Conservation (phyloP, 768 basidiomycete species). For the Panellus pusillus region DNA sequence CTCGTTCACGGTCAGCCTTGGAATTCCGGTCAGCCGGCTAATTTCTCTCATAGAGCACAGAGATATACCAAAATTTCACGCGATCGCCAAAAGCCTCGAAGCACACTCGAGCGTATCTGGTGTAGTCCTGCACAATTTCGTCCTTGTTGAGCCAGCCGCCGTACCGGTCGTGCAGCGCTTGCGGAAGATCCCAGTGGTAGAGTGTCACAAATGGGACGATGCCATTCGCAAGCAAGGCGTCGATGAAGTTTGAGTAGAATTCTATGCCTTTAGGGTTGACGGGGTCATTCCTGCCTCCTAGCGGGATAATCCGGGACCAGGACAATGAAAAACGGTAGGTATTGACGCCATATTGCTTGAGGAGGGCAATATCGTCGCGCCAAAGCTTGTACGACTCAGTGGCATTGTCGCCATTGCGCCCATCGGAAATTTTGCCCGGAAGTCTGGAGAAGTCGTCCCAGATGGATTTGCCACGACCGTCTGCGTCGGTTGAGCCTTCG, state of each 20-base stretch:
- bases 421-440: conserved; percentile 71
- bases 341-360: conserved; percentile 65
- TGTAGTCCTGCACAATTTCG: conserved; percentile 67
- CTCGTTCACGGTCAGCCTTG: conserved; percentile 74
- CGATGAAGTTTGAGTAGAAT: conserved; percentile 70
- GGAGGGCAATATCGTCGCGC: conserved; percentile 64
- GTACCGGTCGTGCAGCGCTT: conserved; percentile 71
- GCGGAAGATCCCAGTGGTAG: conserved; percentile 81
- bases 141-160: conserved; percentile 75
- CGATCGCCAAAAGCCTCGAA: conserved; percentile 76
- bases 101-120: conserved; percentile 64
- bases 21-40: not conserved
- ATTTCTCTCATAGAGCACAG: not conserved
- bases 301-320: conserved; percentile 75
- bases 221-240: conserved; percentile 59
- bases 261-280: conserved; percentile 68
- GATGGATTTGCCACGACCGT: conserved; percentile 66
- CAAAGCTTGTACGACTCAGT: conserved; percentile 71
- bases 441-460: conserved; percentile 72
- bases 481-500: conserved; percentile 62
- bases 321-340: conserved; percentile 76
- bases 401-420: conserved; percentile 65
- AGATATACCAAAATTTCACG: conserved; percentile 65
- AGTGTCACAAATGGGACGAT: conserved; percentile 74
- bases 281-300: conserved; percentile 71